Conservation (phyloP, 139 green algal genomes). For the Micromonas pusilla region DNA sequence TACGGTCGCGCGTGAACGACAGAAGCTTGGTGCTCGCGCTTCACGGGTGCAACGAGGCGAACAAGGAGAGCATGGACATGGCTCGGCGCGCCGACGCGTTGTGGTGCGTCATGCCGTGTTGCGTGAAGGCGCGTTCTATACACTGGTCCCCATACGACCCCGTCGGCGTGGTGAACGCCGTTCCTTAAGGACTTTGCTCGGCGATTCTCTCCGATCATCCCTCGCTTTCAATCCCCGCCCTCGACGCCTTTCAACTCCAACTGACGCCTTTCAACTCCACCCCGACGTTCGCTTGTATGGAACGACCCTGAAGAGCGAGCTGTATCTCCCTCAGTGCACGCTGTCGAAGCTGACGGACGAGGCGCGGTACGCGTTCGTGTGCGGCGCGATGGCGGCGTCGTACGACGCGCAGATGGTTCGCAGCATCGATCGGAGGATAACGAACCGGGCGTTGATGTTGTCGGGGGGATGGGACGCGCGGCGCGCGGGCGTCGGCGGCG, state of each 20-base stretch:
- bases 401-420: background rate
- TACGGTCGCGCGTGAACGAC: background rate
- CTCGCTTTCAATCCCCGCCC: too few relatives aligned
- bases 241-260: too few relatives aligned
- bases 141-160: too few relatives aligned
- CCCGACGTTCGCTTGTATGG: too few relatives aligned
- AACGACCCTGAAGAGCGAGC: too few relatives aligned
- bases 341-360: constrained; percentile 5
- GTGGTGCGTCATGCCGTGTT: constrained; percentile 22
- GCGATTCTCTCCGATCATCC: too few relatives aligned
- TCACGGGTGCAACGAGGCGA: constrained; percentile 24
- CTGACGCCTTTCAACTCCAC: too few relatives aligned
- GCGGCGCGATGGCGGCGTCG: background rate
- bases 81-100: background rate
- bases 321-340: constrained; percentile 9
- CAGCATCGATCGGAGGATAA: constrained; percentile 13
- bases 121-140: constrained; percentile 5
- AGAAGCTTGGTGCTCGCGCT: background rate
- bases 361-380: constrained; percentile 7
- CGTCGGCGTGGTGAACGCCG: too few relatives aligned
- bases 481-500: background rate
- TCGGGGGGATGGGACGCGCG: background rate
- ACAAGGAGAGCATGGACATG: constrained; percentile 13
- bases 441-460: constrained; percentile 2
- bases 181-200: too few relatives aligned